These are phyloP conservation scores for Stenocarpella maydis DNA, from an alignment of 2,329 filamentous ascomycete species.

Conservation along the genomic window DNA sequence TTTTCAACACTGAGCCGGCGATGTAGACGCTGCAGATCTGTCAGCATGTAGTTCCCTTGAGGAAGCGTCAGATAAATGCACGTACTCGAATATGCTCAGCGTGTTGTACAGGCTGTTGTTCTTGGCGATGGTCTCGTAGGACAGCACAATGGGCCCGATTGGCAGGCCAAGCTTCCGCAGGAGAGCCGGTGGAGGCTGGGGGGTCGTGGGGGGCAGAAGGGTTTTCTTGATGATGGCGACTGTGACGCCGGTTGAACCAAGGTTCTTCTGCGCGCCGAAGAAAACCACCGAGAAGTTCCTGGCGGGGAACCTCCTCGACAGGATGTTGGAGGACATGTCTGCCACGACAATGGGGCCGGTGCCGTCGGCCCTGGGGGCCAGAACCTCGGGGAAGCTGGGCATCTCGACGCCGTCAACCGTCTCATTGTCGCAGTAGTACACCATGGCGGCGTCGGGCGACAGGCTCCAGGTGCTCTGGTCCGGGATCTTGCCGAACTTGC, in stretches of 20 bases:
- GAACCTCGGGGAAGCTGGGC: constrained; percentile 71
- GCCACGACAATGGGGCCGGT: constrained; percentile 81
- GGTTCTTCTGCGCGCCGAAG: constrained; percentile 94
- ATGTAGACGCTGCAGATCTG: constrained; percentile 74
- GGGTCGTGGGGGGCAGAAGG: constrained; percentile 72
- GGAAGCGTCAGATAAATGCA: constrained; percentile 27
- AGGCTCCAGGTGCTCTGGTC: constrained; percentile 79
- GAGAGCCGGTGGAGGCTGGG: constrained; percentile 72
- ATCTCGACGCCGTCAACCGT: constrained; percentile 95
- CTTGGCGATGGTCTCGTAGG: constrained; percentile 86
- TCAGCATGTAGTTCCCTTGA: background rate
- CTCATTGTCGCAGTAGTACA: constrained; percentile 95
- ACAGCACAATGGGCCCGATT: constrained; percentile 79
- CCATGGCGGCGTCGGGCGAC: constrained; percentile 72
- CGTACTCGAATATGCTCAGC: constrained; percentile 85
- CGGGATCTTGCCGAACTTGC: constrained; percentile 88
- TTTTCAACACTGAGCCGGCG: constrained; percentile 86
- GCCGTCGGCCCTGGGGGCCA: constrained; percentile 66
- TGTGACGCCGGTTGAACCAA: constrained; percentile 85
- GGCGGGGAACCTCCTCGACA: constrained; percentile 80
- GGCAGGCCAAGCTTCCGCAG: constrained; percentile 79
- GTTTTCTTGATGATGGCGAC: constrained; percentile 85
- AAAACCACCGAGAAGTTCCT: constrained; percentile 85
- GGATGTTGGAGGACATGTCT: constrained; percentile 95
- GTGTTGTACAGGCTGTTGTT: constrained; percentile 98